Evolutionary conservation across 352 stramenopile species (phyloP), one percentile per base, ranked within the genome.

Genomic region (Lagenidium giganteum): DNA sequence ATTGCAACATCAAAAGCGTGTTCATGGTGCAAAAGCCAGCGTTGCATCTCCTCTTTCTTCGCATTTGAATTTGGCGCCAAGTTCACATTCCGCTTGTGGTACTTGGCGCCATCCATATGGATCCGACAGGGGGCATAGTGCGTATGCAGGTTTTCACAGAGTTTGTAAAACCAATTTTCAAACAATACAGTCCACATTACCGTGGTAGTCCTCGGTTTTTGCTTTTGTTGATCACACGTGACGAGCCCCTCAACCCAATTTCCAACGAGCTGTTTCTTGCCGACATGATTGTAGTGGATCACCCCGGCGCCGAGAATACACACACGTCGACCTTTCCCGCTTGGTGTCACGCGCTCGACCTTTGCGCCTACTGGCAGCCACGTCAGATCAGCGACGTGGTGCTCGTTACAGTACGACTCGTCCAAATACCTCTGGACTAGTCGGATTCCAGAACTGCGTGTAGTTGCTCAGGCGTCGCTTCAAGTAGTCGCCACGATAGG

Each of bases 221-320:
- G 17, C n/a, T 27, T 28, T 12, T 23, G 23, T 41, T 33, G 7
- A 28, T 11, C 20, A 29, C 24, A 31, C 2, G 14, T 7, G 3
- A 54, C 18, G 4, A 28, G 40, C 13, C 24, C 46, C 9, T 3
- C 11, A 2, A 47, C 28, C 33, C 45, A 30, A 26, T 38, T 35
- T 2, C 27, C 31, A 14, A 16, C 14, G 4, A 30, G 16, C 3
- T 23, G 8, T 4, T 26, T 35, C 11, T 47, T 37, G 13, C 21
- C 9, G 16, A 30, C 25, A 24, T 30, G 20, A 5, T n/a, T n/a
- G n/a, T n/a, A n/a, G n/a, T n/a, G n/a, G n/a, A 54, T 24, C 3
- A 54, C 28, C 13, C 36, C 37, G 13, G 46, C 46, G 14, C 26
- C 46, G 41, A 54, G 18, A 36, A 54, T 54, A 28, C 45, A 53